phyloP scores from a whole-genome alignment of 768 basidiomycete genomes.

The Psilocybe azurescens region DNA sequence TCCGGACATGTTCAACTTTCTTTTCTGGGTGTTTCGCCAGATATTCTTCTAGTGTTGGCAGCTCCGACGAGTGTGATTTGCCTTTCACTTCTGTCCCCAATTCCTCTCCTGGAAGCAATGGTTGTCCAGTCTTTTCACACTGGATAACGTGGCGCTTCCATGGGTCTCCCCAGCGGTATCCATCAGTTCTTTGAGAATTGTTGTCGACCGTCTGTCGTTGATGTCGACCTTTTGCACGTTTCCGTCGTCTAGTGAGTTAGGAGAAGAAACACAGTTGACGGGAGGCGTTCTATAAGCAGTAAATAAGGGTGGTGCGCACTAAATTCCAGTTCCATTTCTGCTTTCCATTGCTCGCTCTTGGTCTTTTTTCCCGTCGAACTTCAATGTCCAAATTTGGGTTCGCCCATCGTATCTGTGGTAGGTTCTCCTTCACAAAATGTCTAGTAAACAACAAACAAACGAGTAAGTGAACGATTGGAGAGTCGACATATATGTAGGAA shows the following conservation, averaged over 20 bases:
- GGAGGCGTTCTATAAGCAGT: background rate
- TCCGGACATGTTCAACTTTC: conserved; percentile 5
- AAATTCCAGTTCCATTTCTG: conserved; percentile 66
- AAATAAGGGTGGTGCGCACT: conserved; percentile 52
- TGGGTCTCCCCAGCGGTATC: conserved; percentile 62
- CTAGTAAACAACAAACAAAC: conserved; percentile 38
- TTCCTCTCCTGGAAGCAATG: conserved; percentile 47
- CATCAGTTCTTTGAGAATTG: conserved; percentile 75
- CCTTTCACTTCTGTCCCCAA: conserved; percentile 2
- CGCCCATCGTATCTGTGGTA: conserved; percentile 78
- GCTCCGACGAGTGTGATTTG: conserved; percentile 14
- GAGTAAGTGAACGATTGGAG: background rate
- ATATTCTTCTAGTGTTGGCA: conserved; percentile 25
- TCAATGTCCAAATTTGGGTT: conserved; percentile 71
- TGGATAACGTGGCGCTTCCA: conserved; percentile 63
- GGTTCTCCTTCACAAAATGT: conserved; percentile 80
- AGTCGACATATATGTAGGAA: background rate
- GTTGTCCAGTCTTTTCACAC: conserved; percentile 49
- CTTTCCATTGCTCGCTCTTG: conserved; percentile 58
- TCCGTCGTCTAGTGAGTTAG: conserved; percentile 50
- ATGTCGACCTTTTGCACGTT: conserved; percentile 52
- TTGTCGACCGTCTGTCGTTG: conserved; percentile 70
- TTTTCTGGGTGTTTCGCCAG: conserved; percentile 21
- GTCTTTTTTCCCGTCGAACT: conserved; percentile 61
- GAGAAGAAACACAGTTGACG: background rate